phyloP scores from a whole-genome alignment of 805 yeast species.

The Sugiyamaella floridensis region DNA sequence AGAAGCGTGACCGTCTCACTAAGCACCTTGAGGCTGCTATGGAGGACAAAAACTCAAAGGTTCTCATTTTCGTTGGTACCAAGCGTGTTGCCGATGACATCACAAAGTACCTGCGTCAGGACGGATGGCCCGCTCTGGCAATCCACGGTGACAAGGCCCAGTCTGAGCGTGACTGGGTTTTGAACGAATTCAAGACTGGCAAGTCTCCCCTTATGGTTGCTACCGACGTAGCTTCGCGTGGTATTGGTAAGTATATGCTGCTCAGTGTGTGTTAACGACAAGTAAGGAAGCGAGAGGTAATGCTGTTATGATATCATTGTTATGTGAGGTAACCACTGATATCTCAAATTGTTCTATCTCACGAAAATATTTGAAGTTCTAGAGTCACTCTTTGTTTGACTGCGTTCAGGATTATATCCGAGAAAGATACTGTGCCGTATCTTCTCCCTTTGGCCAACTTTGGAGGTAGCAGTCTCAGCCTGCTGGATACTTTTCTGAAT shows the following conservation, averaged over 20 bases:
- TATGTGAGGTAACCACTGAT: neutral
- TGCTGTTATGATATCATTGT: neutral
- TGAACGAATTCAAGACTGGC: constrained; percentile 86
- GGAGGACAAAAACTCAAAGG: constrained; percentile 58
- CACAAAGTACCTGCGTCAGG: constrained; percentile 83
- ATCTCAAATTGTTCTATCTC: neutral
- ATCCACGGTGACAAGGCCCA: constrained; percentile 98
- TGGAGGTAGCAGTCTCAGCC: neutral
- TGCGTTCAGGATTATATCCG: neutral
- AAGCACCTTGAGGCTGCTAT: constrained; percentile 81
- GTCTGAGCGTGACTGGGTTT: constrained; percentile 98
- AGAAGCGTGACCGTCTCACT: constrained; percentile 84
- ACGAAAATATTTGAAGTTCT: neutral
- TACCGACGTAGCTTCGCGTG: constrained; percentile 99
- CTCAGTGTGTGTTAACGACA: neutral
- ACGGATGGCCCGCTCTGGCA: constrained; percentile 98
- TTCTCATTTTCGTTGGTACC: constrained; percentile 88
- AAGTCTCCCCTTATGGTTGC: constrained; percentile 97
- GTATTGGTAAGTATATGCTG: constrained; percentile 77
- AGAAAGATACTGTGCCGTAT: neutral
- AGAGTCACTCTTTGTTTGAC: neutral
- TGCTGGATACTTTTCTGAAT: neutral
- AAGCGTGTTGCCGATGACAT: constrained; percentile 97
- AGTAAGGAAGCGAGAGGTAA: neutral
- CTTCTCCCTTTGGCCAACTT: neutral